Conservation (phyloP, 306 rosid species). For the Cucurbita moschata region DNA sequence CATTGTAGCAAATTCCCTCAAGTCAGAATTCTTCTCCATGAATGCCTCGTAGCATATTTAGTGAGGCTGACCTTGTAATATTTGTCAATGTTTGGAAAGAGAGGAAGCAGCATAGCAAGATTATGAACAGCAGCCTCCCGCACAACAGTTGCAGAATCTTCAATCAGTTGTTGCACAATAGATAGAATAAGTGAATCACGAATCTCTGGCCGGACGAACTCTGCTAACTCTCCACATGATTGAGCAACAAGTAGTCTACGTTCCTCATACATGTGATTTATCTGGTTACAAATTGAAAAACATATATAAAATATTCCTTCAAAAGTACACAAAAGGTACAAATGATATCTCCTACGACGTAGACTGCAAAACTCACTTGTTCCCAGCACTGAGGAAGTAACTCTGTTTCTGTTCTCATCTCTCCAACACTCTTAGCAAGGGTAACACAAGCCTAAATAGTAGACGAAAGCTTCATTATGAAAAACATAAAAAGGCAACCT, state of each 20-base stretch:
- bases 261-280: slow-evolving; percentile 92
- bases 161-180: slow-evolving; percentile 80
- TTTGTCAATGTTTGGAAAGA: slow-evolving; percentile 82
- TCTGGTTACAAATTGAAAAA: slow-evolving; percentile 31
- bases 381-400: slow-evolving; percentile 99
- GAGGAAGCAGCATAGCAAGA: slow-evolving; percentile 93
- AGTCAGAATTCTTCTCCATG: slow-evolving; percentile 99
- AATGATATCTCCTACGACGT: background rate
- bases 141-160: slow-evolving; percentile 84
- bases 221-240: slow-evolving; percentile 94
- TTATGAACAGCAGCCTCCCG: slow-evolving; percentile 92
- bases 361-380: slow-evolving; percentile 44
- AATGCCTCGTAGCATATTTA: slow-evolving; percentile 99
- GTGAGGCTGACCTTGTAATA: slow-evolving; percentile 99
- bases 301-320: slow-evolving; percentile 11
- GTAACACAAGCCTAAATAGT: slow-evolving; percentile 73
- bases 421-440: slow-evolving; percentile 90
- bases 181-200: slow-evolving; percentile 94
- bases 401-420: slow-evolving; percentile 98
- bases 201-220: slow-evolving; percentile 90
- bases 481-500: background rate
- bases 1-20: slow-evolving; percentile 94
- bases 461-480: slow-evolving; percentile 13
- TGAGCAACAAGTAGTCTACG: slow-evolving; percentile 97
- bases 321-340: slow-evolving; percentile 7